Base-by-base conservation (phyloP, 345 rosid genomes). In the Populus deltoides region DNA sequence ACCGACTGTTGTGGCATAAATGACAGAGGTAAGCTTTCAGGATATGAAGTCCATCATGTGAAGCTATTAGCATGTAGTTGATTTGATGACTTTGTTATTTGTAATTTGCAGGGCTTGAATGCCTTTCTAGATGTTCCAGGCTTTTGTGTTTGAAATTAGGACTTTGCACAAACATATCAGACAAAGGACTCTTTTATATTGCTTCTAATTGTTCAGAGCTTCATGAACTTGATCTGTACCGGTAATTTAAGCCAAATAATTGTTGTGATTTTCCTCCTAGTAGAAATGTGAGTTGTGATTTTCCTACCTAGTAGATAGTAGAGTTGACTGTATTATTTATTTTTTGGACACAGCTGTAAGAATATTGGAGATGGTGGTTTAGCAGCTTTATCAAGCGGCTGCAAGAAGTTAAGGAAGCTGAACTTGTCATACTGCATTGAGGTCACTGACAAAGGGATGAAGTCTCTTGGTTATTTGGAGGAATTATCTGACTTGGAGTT, bases 151-250 rank as follows among this genome's bases (percentile, higher is more conserved):
- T 95, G 83, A 95, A 93, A 83, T 83, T 95, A 75, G 99, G 93
- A 13, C 90, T 93, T 68, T 95, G 98, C 86, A 47, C 84, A 39
- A 84, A 86, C 75, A 74, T 93, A 75, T 87, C 98, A 6, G 91
- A 90, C 85, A 89, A 86, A 84, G 99, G 99, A 78, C 75, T 92
- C 59, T 85, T 66, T 66, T 84, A 84, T 75, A 88, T 95, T 27
- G 90, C 91, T 33, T 85, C 92, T 29, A 89, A 83, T 79, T 93
- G 94, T 88, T 57, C 81, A 20, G 87, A 88, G 81, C 89, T 95
- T 74, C 79, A 59, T 17, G 94, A 92, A 72, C 90, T 95, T 68
- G 98, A 95, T 86, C 89, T 95, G 20, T 95, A 95, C 85, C 91
- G 93, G 97, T 91, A 94, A 86, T 70, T 70, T 78, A 24, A 77